Evolutionary conservation across 495 filamentous ascomycete species (phyloP).

Genomic region (Penicillium fimorum): DNA sequence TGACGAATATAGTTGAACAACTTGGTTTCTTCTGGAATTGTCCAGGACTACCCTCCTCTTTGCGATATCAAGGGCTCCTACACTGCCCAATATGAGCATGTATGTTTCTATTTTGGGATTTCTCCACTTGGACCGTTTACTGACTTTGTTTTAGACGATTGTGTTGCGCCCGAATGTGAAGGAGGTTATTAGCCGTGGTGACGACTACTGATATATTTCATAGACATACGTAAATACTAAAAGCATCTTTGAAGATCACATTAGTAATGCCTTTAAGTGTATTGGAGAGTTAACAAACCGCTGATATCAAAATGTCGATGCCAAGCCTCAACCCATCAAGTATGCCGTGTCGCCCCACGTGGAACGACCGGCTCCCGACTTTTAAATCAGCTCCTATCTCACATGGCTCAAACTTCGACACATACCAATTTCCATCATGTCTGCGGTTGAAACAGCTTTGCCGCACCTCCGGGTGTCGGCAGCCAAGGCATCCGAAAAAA

Average conservation of each 20-base stretch:
- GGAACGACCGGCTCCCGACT: slow-evolving; percentile 29
- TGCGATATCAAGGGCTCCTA: slow-evolving; percentile 93
- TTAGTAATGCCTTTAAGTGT: slow-evolving; percentile 2
- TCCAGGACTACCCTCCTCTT: slow-evolving; percentile 86
- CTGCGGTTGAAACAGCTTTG: slow-evolving; percentile 35
- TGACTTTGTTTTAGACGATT: slow-evolving; percentile 65
- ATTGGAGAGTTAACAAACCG: not conserved
- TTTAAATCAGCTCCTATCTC: slow-evolving; percentile 18
- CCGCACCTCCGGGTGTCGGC: slow-evolving; percentile 43
- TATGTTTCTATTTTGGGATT: slow-evolving; percentile 35
- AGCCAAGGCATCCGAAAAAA: slow-evolving; percentile 26
- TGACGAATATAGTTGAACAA: slow-evolving; percentile 72
- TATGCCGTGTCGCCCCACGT: slow-evolving; percentile 41
- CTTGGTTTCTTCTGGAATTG: slow-evolving; percentile 77
- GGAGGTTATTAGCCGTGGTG: slow-evolving; percentile 89
- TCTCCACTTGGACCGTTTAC: slow-evolving; percentile 8
- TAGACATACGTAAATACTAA: slow-evolving; percentile 14
- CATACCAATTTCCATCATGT: slow-evolving; percentile 27
- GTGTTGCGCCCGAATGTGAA: slow-evolving; percentile 83
- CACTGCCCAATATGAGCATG: slow-evolving; percentile 93
- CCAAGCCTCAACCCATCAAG: slow-evolving; percentile 23
- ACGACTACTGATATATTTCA: slow-evolving; percentile 65
- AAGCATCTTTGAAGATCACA: not conserved
- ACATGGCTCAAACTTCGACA: slow-evolving; percentile 14
- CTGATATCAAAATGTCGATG: slow-evolving; percentile 8